Base-by-base conservation (phyloP, 1,284 basidiomycete species). In the Moesziomyces antarcticus region DNA sequence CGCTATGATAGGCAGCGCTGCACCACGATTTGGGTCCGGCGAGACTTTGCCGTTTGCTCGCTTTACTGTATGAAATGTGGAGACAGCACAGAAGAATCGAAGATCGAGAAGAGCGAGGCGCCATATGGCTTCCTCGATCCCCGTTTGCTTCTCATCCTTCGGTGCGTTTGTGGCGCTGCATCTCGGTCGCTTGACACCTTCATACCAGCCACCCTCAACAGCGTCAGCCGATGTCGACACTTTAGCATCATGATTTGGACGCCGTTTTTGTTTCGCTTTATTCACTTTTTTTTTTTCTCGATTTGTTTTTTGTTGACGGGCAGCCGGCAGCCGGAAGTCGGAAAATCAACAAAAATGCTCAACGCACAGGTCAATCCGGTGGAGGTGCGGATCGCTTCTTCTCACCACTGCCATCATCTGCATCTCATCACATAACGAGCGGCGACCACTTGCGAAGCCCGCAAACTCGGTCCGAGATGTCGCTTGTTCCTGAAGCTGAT, bases 191-290 rank as follows among this genome's bases (percentile, higher is more conserved):
- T 33, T 33, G 13, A 42, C 44, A 44, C 8, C 13, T 44, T 7
- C 14, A 16, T 35, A 10, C 27, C 47, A 33, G 53, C 44, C 44
- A 40, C 46, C 4, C 16, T 40, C 27, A 24, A 47, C 54, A 43
- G 33, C 53, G 45, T 25, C 10, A 41, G 14, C 37, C 37, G 24
- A 44, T 46, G 44, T 20, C 16, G 21, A 14, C 42, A 52, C 35
- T 11, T 30, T 30, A 2, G 30, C 11, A 1, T 10, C 6, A 30
- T 30, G 30, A 30, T 30, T 30, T 10, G 30, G 10, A 13, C 30
- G 30, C 30, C 30, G 41, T 25, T 48, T 48, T 27, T 48, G 13
- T 30, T 30, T 20, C 18, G 25, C 25, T 8, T 48, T 16, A 35
- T 48, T 10, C 13, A 1, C 3, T 54, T 37, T n/a, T 35, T 18